Percentiles rank a stretch among this genome's conserved stretches.
phyloP scores from a whole-genome alignment of 345 rosid species.

The Pugionium dolabratum region DNA sequence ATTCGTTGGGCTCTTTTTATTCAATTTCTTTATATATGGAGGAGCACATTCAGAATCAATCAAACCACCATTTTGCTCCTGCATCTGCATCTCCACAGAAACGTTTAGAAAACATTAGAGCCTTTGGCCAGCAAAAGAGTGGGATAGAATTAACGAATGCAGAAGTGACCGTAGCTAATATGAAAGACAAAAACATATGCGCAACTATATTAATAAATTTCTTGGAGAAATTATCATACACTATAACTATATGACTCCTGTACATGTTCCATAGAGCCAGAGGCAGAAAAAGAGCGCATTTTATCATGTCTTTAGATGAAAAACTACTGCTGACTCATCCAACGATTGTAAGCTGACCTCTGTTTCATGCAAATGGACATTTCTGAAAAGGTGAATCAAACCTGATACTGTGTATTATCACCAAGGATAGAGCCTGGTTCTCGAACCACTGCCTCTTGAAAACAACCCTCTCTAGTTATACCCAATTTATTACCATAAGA shows the following conservation, averaged over 20 bases:
- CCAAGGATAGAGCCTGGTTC: conserved; percentile 22
- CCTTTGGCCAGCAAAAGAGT: conserved; percentile 9
- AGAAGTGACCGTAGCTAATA: conserved; percentile 12
- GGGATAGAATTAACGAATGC: conserved; percentile 10
- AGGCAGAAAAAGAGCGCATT: not conserved
- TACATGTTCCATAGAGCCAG: conserved; percentile 14
- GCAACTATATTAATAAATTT: conserved; percentile 13
- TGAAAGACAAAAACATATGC: conserved; percentile 13
- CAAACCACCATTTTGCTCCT: conserved; percentile 47
- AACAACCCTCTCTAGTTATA: conserved; percentile 28
- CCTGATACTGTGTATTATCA: conserved; percentile 47
- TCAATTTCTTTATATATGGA: conserved; percentile 31
- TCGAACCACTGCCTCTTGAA: conserved; percentile 36
- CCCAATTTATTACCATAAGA: conserved; percentile 38
- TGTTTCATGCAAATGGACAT: conserved; percentile 5
- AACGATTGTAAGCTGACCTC: conserved; percentile 5
- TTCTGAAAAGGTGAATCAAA: conserved; percentile 21
- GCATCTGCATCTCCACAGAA: conserved; percentile 22
- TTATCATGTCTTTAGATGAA: not conserved
- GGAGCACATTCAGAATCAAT: conserved; percentile 38
- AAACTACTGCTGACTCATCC: conserved; percentile 4
- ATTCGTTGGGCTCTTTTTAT: conserved; percentile 38
- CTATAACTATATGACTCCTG: no score
- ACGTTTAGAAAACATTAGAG: conserved; percentile 11
- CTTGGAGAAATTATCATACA: conserved; percentile 10